Conservation (phyloP, 306 rosid species). For the Quercus variabilis region DNA sequence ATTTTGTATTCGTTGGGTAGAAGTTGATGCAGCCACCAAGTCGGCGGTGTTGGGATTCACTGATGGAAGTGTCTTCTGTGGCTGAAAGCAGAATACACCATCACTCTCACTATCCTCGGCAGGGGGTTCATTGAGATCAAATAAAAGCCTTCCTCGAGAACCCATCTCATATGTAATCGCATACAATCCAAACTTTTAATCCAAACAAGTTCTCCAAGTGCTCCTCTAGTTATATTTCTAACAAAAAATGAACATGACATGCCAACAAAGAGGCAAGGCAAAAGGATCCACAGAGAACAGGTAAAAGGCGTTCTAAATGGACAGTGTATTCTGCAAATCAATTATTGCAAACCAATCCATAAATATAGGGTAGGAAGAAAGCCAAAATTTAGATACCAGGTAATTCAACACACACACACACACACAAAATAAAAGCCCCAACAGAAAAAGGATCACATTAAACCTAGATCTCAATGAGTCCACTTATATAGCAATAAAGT, state of each 20-base stretch:
- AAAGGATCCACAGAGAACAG: not conserved
- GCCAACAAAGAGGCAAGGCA: slow-evolving; percentile 28
- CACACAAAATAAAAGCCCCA: not conserved
- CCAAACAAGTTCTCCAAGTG: slow-evolving; percentile 18
- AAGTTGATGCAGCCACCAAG: slow-evolving; percentile 43
- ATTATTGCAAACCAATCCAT: slow-evolving; percentile 1
- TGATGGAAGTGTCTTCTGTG: slow-evolving; percentile 66
- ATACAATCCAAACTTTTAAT: slow-evolving; percentile 47
- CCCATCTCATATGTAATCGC: slow-evolving; percentile 92
- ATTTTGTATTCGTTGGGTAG: slow-evolving; percentile 57
- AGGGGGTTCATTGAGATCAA: slow-evolving; percentile 99
- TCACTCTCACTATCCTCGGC: slow-evolving; percentile 72
- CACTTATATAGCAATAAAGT: not conserved
- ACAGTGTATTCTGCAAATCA: slow-evolving; percentile 20
- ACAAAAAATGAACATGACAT: slow-evolving; percentile 44
- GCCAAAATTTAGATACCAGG: not conserved
- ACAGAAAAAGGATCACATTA: not conserved
- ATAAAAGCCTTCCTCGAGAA: slow-evolving; percentile 80
- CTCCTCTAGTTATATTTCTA: slow-evolving; percentile 30
- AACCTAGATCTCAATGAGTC: not conserved
- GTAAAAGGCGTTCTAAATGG: not conserved
- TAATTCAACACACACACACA: not conserved
- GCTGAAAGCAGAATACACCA: slow-evolving; percentile 45
- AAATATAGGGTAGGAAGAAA: not conserved
- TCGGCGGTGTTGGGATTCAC: slow-evolving; percentile 50